Base-by-base conservation (phyloP, 2,329 filamentous ascomycete species). In the Botrytis medusae region DNA sequence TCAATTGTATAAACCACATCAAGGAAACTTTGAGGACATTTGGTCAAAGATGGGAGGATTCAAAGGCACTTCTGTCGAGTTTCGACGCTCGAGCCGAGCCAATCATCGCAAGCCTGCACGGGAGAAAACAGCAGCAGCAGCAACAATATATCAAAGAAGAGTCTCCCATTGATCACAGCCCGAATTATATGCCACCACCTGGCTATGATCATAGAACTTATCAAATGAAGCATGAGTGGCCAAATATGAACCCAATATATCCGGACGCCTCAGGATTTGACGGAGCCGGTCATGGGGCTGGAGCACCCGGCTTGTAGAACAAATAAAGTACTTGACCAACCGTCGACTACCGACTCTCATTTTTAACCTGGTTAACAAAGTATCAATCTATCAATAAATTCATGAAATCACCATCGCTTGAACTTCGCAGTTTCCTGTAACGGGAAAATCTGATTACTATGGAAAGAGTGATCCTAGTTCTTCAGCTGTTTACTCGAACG, bases 21-120 rank as follows among this genome's bases (percentile, higher is more conserved):
- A 83, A 84, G 5, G 84, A 87, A 74, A 88, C 87, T 1, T 81
- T 91, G 29, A 84, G 82, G 22, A 85, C 83, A n/a, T 90, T 87
- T 73, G 88, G 88, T 48, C 84, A 88, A 75, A 83, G 88, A 2
- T 91, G 89, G 89, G 85, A 86, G 5, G 85, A 89, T 74, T 87
- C 88, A 2, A 82, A 85, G 48, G 84, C 85, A 74, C 83, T 91
- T n/a, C 83, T 85, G 74, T 81, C 84, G 57, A 86, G 83, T 57
- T 90, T 90, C 77, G 86, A 89, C 74, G 79, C 73, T 40, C 79
- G 78, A 69, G 74, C 77, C 22, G 78, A 79, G 44, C 69, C 76
- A 32, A 60, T 80, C 4, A 70, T 78, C 25, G 68, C 72, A 80
- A 67, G 84, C 85, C 20, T 89, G 85, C 6, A 82, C 80, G 44